These are phyloP conservation scores for Coemansia sp. DNA, from an alignment of 192 early-diverging fungal genomes.

Conservation along the genomic window DNA sequence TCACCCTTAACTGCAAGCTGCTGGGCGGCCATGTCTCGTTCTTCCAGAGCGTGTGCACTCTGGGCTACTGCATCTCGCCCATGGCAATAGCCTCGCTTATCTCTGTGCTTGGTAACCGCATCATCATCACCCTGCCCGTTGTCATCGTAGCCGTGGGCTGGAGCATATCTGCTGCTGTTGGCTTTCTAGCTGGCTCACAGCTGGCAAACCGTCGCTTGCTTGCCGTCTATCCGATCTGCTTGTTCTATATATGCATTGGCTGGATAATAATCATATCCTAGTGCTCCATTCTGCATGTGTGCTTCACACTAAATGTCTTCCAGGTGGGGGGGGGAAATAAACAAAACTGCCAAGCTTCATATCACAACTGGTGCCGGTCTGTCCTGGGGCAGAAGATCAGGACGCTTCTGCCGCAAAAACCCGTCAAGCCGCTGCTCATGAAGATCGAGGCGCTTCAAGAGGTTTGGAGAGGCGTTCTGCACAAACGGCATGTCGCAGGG, in stretches of 20 bases:
- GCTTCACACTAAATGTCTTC: background rate
- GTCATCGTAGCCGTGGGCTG: constrained; percentile 79
- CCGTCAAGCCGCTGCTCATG: constrained; percentile 32
- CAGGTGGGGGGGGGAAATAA: background rate
- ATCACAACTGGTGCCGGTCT: background rate
- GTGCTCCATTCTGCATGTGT: background rate
- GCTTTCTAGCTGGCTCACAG: constrained; percentile 86
- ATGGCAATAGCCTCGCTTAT: constrained; percentile 78
- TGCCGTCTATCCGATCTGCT: constrained; percentile 89
- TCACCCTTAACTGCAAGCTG: constrained; percentile 94
- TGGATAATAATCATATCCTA: constrained; percentile 88
- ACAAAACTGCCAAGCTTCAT: background rate
- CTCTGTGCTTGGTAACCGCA: constrained; percentile 59
- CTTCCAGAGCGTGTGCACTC: constrained; percentile 93
- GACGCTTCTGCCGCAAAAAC: constrained; percentile 17
- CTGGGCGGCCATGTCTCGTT: constrained; percentile 93
- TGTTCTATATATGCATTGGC: constrained; percentile 93
- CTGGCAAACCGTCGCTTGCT: constrained; percentile 80
- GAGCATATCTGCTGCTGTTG: constrained; percentile 86
- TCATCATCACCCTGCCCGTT: constrained; percentile 72
- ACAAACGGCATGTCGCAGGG: constrained; percentile 24
- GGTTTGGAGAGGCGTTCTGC: constrained; percentile 16
- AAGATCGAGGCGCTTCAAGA: constrained; percentile 20
- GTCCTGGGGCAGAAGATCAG: constrained; percentile 27
- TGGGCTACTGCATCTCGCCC: constrained; percentile 97